Evolutionary conservation across 352 stramenopile genomes (phyloP).

Genomic region (Globisporangium radiosum): DNA sequence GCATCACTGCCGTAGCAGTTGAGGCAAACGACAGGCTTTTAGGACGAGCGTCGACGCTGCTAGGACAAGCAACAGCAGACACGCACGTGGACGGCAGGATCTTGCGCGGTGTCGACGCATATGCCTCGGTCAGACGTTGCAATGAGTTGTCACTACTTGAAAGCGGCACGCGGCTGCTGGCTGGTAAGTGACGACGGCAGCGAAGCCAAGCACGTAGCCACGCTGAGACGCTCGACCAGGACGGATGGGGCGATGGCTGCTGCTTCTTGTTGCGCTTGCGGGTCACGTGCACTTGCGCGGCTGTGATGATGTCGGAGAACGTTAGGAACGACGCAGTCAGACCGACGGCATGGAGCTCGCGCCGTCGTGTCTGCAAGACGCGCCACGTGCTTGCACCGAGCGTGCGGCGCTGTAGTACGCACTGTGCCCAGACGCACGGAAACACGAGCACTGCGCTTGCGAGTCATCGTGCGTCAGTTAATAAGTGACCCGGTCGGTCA

Average conservation of each 20-base stretch:
- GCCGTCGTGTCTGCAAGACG: constrained; percentile 25
- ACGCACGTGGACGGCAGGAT: constrained; percentile 29
- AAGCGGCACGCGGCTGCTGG: too few relatives aligned
- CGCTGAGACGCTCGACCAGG: neutral
- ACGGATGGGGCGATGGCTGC: neutral
- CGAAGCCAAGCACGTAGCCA: neutral
- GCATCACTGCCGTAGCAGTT: neutral
- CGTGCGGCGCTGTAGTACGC: constrained; percentile 38
- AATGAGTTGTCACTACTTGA: neutral
- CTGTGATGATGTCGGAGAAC: constrained; percentile 32
- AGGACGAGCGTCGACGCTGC: too few relatives aligned
- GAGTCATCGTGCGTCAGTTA: too few relatives aligned
- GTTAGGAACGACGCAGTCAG: constrained; percentile 23
- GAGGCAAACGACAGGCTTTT: neutral
- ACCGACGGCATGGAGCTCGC: constrained; percentile 23
- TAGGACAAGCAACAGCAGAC: neutral
- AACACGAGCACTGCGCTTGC: constrained; percentile 43
- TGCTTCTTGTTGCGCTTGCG: constrained; percentile 8
- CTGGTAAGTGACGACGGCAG: too few relatives aligned
- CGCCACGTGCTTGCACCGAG: constrained; percentile 45
- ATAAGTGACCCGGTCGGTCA: too few relatives aligned
- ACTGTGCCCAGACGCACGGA: constrained; percentile 51
- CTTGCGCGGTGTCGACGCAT: constrained; percentile 19
- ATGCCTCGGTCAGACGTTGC: too few relatives aligned
- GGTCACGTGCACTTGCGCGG: constrained; percentile 15